Base-by-base conservation (phyloP, 2,329 filamentous ascomycete genomes). In the Xylaria arbuscula region DNA sequence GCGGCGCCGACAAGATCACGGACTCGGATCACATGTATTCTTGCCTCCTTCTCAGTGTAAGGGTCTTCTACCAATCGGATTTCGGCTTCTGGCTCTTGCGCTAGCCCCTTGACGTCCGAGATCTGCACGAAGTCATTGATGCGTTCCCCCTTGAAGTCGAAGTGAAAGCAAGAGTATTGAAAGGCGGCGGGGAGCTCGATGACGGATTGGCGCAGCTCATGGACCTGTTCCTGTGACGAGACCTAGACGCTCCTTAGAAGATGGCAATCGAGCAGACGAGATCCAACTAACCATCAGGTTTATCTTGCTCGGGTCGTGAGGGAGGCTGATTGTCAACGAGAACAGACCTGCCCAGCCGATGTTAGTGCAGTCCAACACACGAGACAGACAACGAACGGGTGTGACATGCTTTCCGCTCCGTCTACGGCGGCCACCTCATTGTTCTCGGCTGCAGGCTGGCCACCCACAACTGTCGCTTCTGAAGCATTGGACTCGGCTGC, bases 131-230 rank as follows among this genome's bases (percentile, higher is more conserved):
- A 98, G 81, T 99, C 96, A 81, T 98, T 98, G 86, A 99, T 91
- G 72, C 92, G 92, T 81, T 92, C 85, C 74, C 93, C 93, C 68
- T 93, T 90, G 83, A 94, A 90, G 83, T 98, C 94, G 76, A 99
- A 90, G 83, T 99, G 96, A 85, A 99, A 99, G 86, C 96, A 99
- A 62, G 96, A 97, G 84, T 98, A 98, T 81, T 97, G 94, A 83
- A 98, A 96, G 60, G 95, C 97, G 68, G 91, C 87, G 5, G 96
- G 96, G 58, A 94, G 87, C 82, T 99, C 96, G 82, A 98, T 94
- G 79, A 99, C 92, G 70, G 94, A 95, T 82, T 98, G 96, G 73
- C 96, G 93, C 75, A 99, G 90, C 85, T 99, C 96, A 82, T 98
- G 96, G 70, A 98, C 91, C 81, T 98, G 95, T 83, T 99, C 97